A percentile compares a stretch with the other conserved stretches of the same genome.
Evolutionary conservation across 2,329 filamentous ascomycete genomes (phyloP).

Genomic region (Pseudopyricularia cyperi): DNA sequence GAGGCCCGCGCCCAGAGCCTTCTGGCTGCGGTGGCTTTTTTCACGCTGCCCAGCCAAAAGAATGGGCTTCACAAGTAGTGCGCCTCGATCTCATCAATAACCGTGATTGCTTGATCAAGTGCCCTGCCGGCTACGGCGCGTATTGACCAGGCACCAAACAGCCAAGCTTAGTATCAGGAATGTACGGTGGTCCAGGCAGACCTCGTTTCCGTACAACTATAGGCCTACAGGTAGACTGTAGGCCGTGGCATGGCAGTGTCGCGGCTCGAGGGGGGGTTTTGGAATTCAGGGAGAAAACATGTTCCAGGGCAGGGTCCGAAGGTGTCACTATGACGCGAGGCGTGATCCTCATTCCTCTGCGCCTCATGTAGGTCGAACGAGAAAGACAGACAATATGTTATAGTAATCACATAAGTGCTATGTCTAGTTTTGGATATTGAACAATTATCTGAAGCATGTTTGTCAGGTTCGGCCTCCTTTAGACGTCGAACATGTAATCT

Average conservation of each 20-base stretch:
- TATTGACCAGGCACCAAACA: conserved; percentile 40
- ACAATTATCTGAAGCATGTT: conserved; percentile 31
- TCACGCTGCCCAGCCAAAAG: too few species aligned
- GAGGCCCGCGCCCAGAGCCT: too few species aligned
- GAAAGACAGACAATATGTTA: too few species aligned
- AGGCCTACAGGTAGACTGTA: conserved; percentile 33
- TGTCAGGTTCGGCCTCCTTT: conserved; percentile 24
- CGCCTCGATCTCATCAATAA: conserved; percentile 24
- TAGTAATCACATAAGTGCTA: background rate
- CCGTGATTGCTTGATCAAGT: conserved; percentile 21
- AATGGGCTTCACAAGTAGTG: conserved; percentile 5
- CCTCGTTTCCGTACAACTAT: conserved; percentile 8
- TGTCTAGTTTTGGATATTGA: conserved; percentile 9
- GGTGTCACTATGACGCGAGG: conserved; percentile 37
- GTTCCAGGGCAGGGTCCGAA: conserved; percentile 32
- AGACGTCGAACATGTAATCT: conserved; percentile 30
- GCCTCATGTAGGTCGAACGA: too few species aligned
- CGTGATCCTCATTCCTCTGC: too few species aligned
- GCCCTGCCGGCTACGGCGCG: conserved; percentile 29
- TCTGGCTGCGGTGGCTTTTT: too few species aligned
- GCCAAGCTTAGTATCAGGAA: conserved; percentile 44
- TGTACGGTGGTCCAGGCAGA: conserved; percentile 15
- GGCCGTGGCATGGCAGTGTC: conserved; percentile 27
- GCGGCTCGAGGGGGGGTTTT: conserved; percentile 27
- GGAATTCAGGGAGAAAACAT: conserved; percentile 38